Percentiles rank a stretch among this genome's conserved stretches.
These are phyloP conservation scores for Tulasnella sp. DNA, from an alignment of 768 basidiomycete species.

Conservation along the genomic window DNA sequence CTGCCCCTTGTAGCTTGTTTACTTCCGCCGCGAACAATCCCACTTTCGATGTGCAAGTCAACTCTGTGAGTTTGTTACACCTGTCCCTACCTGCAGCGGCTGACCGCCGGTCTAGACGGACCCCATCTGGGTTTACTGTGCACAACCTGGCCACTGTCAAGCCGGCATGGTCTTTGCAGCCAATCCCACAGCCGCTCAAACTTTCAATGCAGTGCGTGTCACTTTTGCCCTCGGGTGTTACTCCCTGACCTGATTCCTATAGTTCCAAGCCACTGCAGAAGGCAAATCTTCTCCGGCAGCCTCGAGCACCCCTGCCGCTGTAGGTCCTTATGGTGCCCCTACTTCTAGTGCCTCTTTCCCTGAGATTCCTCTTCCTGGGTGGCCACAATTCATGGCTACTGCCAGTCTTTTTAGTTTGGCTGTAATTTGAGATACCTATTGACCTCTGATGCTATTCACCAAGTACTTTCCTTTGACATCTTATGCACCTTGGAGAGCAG, in stretches of 20 bases:
- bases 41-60: conserved; percentile 14
- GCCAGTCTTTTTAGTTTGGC: too few relatives aligned
- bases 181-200: conserved; percentile 16
- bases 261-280: neutral
- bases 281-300: neutral
- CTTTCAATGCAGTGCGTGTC: conserved; percentile 4
- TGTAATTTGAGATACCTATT: too few relatives aligned
- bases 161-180: conserved; percentile 19
- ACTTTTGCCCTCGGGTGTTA: neutral
- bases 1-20: neutral
- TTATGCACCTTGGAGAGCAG: too few relatives aligned
- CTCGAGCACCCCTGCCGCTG: too few relatives aligned
- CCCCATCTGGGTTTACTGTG: conserved; percentile 40
- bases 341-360: too few relatives aligned
- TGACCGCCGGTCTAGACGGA: conserved; percentile 29
- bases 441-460: too few relatives aligned
- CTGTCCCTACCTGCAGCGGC: neutral
- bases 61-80: neutral
- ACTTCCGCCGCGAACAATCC: conserved; percentile 8
- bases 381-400: too few relatives aligned
- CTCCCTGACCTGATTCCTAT: neutral
- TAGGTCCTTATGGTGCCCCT: too few relatives aligned
- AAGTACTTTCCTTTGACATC: too few relatives aligned
- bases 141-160: conserved; percentile 18
- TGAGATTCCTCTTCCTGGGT: too few relatives aligned